phyloP scores from a whole-genome alignment of 2,329 filamentous ascomycete genomes.

The Nakataea oryzae region DNA sequence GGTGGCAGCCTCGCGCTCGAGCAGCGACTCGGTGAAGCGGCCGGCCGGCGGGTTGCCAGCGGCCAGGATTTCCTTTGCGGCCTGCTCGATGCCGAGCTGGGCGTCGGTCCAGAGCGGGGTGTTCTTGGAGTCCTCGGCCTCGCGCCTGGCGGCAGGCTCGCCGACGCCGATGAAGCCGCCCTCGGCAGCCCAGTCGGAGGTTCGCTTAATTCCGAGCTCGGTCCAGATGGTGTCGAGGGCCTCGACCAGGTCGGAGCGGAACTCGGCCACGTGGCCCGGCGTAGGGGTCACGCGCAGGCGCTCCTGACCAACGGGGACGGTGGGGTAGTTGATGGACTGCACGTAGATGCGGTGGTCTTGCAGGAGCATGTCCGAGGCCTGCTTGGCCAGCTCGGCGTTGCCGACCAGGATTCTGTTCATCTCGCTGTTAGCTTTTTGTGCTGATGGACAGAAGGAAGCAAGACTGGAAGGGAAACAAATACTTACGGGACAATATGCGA shows the following conservation, averaged over 20 bases:
- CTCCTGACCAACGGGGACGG: slow-evolving; percentile 95
- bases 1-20: slow-evolving; percentile 39
- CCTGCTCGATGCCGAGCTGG: slow-evolving; percentile 69
- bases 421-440: background rate
- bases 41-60: slow-evolving; percentile 22
- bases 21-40: slow-evolving; percentile 46
- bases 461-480: background rate
- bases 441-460: too few relatives aligned
- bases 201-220: slow-evolving; percentile 82
- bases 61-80: slow-evolving; percentile 49
- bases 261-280: slow-evolving; percentile 77
- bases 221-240: slow-evolving; percentile 84
- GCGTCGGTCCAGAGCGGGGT: slow-evolving; percentile 79
- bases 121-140: slow-evolving; percentile 32
- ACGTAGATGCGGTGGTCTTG: slow-evolving; percentile 91
- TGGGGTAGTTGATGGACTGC: slow-evolving; percentile 98
- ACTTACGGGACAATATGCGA: slow-evolving; percentile 75
- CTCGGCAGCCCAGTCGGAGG: slow-evolving; percentile 79
- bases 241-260: slow-evolving; percentile 74
- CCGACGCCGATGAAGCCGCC: slow-evolving; percentile 95
- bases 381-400: slow-evolving; percentile 84
- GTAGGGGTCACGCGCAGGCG: slow-evolving; percentile 92
- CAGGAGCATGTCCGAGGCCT: slow-evolving; percentile 84
- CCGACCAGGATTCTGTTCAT: slow-evolving; percentile 67
- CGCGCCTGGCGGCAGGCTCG: slow-evolving; percentile 45